Evolutionary conservation across 257 asterid species (phyloP).

Genomic region (Scutellaria galericulata): DNA sequence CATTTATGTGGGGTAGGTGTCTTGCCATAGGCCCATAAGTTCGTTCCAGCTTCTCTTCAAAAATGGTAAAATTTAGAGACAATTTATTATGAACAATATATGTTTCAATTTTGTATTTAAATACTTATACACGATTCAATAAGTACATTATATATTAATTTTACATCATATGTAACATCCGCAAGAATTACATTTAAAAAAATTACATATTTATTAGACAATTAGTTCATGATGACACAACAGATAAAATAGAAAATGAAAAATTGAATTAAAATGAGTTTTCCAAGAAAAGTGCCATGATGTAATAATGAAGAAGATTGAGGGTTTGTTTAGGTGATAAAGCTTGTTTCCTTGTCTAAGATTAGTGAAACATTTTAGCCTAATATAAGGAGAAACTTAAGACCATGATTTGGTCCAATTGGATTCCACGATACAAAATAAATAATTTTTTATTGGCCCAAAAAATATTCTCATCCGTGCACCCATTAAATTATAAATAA

Average conservation of each 20-base stretch:
- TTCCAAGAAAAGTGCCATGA: constrained; percentile 22
- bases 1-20: too few relatives aligned
- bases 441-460: constrained; percentile 36
- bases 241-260: background rate
- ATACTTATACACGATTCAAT: too few relatives aligned
- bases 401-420: constrained; percentile 41
- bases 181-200: too few relatives aligned
- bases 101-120: too few relatives aligned
- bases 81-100: too few relatives aligned
- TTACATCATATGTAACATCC: too few relatives aligned
- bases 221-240: background rate
- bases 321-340: constrained; percentile 33
- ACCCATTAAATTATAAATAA: constrained; percentile 33
- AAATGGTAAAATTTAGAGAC: too few relatives aligned
- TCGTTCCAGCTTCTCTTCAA: too few relatives aligned
- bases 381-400: constrained; percentile 44
- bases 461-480: constrained; percentile 62
- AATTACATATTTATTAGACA: background rate
- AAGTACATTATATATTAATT: too few relatives aligned
- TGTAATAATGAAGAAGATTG: constrained; percentile 42
- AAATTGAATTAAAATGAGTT: constrained; percentile 12
- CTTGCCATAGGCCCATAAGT: too few relatives aligned
- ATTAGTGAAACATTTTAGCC: constrained; percentile 53
- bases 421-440: constrained; percentile 48
- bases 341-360: constrained; percentile 45